Base-by-base conservation (phyloP, 2,329 filamentous ascomycete genomes). In the Fusarium nanum region DNA sequence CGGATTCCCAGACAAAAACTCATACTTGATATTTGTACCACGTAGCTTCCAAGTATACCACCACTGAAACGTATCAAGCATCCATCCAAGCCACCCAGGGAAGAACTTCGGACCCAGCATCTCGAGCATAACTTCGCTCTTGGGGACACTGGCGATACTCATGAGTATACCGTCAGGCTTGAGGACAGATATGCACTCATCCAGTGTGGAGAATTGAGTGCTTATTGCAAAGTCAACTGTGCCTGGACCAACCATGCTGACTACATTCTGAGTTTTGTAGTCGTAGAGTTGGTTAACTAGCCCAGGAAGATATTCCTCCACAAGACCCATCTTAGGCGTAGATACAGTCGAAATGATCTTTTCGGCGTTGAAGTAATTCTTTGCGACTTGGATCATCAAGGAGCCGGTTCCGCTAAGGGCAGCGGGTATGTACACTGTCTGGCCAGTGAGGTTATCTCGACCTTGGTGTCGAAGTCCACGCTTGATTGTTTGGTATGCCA, bases 281-380 rank as follows among this genome's bases (percentile, higher is more conserved):
- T 88, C 85, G 62, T 87, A 77, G 27, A 87, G 74, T 65, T 85
- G 79, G 73, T 86, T 85, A 3, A 86, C 82, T 8, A 84, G 76
- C 0, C 81, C 83, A 0, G 82, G 79, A 0, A 85, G 74, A 34
- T 78, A 69, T 59, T 81, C 68, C 44, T 82, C 79, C 0, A 87
- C 83, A 23, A 83, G 77, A 1, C 76, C 64, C 32, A 88, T 60
- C 74, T 88, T 88, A 12, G 80, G 64, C 23, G 85, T 87, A 6
- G 86, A 88, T 0, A 85, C 84, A 0, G 85, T 87, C 0, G 85
- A 80, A 47, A 88, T 83, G 56, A 88, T 77, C 48, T 78, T 81
- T 0, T 74, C 74, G 2, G 82, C 86, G 1, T 82, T 79, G 49
- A 85, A 87, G 5, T 83, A 79, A 30, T 85, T 83, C 68, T 84